Percentiles rank a stretch among this genome's conserved stretches.
Evolutionary conservation across 2,329 filamentous ascomycete species (phyloP).

Genomic region (Fusarium sublunatum): DNA sequence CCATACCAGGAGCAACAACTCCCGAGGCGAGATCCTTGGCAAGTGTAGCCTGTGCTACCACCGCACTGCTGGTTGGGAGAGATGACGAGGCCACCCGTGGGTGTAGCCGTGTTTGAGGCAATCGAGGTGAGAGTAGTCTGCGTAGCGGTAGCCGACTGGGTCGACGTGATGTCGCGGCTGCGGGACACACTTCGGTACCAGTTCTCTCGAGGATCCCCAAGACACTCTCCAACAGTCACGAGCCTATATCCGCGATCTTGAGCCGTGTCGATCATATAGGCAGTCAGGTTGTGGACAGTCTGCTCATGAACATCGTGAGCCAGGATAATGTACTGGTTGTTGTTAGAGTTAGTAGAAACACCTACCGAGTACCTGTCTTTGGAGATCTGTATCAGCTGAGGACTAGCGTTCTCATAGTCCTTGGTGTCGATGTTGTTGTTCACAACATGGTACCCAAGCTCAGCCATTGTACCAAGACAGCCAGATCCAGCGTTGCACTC

Average conservation of each 20-base stretch:
- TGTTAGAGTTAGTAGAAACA: constrained; percentile 49
- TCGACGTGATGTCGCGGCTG: constrained; percentile 21
- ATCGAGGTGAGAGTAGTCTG: constrained; percentile 21
- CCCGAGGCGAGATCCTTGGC: constrained; percentile 51
- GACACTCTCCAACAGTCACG: constrained; percentile 68
- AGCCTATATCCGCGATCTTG: constrained; percentile 56
- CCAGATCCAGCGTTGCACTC: constrained; percentile 56
- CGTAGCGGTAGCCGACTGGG: constrained; percentile 17
- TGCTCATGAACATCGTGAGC: constrained; percentile 63
- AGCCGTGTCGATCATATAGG: constrained; percentile 58
- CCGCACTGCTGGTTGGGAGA: constrained; percentile 54
- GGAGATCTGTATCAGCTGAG: constrained; percentile 60
- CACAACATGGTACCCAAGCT: constrained; percentile 65
- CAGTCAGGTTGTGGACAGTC: constrained; percentile 56
- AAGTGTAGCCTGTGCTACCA: constrained; percentile 50
- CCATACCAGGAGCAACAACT: constrained; percentile 57
- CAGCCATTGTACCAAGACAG: constrained; percentile 51
- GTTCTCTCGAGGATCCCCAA: constrained; percentile 61
- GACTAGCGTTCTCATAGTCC: constrained; percentile 65
- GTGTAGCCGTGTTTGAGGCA: constrained; percentile 21
- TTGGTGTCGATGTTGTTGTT: constrained; percentile 70
- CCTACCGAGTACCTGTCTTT: constrained; percentile 53
- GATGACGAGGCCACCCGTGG: constrained; percentile 39
- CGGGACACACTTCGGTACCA: constrained; percentile 61
- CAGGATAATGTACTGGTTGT: constrained; percentile 61